Conservation (phyloP, 2,329 filamentous ascomycete genomes). For the Macroventuria anomochaeta region DNA sequence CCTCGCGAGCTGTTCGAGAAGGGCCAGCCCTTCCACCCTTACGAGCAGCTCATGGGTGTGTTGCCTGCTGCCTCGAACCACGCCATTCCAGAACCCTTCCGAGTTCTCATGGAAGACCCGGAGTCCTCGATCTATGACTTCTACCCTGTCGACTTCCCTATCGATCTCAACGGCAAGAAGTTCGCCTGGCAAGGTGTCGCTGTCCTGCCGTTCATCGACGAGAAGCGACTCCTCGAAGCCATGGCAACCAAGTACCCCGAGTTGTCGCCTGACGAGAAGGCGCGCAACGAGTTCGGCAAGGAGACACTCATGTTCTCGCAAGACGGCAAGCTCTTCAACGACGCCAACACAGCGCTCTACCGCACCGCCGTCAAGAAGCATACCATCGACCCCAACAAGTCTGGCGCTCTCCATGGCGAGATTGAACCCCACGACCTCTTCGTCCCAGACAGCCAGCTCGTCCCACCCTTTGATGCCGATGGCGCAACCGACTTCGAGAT, state of each 20-base stretch:
- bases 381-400: constrained; percentile 75
- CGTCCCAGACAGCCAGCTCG: constrained; percentile 81
- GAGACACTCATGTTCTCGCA: constrained; percentile 88
- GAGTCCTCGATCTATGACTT: constrained; percentile 96
- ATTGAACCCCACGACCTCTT: constrained; percentile 84
- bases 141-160: constrained; percentile 90
- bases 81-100: constrained; percentile 86
- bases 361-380: constrained; percentile 73
- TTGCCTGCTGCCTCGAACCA: constrained; percentile 92
- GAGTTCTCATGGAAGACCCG: constrained; percentile 84
- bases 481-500: constrained; percentile 39
- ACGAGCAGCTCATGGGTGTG: constrained; percentile 98
- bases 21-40: constrained; percentile 82
- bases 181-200: constrained; percentile 98
- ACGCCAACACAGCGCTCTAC: constrained; percentile 85
- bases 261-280: constrained; percentile 75
- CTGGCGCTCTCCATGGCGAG: constrained; percentile 78
- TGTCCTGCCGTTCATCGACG: constrained; percentile 93
- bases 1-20: constrained; percentile 75
- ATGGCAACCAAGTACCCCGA: constrained; percentile 83
- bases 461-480: constrained; percentile 75
- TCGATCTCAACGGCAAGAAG: constrained; percentile 97
- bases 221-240: constrained; percentile 80
- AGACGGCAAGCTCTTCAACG: constrained; percentile 82
- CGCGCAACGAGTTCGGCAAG: constrained; percentile 78